Evolutionary conservation across 371 early-diverging fungal species (phyloP).

Genomic region (Mortierella polycephala): DNA sequence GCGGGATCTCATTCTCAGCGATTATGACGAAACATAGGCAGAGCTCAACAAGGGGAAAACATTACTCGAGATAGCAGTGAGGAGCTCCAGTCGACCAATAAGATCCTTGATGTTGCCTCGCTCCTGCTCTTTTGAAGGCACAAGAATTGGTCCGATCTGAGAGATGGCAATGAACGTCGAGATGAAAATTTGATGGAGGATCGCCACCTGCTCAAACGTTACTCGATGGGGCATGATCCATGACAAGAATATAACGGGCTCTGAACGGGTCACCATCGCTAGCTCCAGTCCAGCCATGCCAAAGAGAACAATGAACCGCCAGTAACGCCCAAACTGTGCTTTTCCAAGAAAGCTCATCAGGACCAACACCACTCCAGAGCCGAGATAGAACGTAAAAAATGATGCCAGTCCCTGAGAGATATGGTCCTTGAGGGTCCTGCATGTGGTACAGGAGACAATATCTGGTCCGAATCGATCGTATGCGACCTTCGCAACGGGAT

Average conservation of each 20-base stretch:
- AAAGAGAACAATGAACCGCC: constrained; percentile 64
- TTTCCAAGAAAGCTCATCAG: constrained; percentile 64
- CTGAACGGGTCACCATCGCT: constrained; percentile 55
- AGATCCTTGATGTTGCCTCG: constrained; percentile 38
- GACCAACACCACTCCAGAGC: constrained; percentile 56
- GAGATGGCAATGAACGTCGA: constrained; percentile 64
- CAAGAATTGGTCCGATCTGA: constrained; percentile 71
- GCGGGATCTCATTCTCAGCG: neutral
- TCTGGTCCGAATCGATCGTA: constrained; percentile 71
- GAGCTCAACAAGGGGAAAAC: neutral
- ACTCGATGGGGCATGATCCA: constrained; percentile 59
- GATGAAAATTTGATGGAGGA: constrained; percentile 68
- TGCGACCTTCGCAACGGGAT: constrained; percentile 61
- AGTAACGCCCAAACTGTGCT: constrained; percentile 68
- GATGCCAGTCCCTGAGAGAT: constrained; percentile 40
- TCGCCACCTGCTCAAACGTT: constrained; percentile 60
- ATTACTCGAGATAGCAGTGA: constrained; percentile 53
- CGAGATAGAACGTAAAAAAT: constrained; percentile 59
- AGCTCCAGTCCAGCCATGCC: constrained; percentile 61
- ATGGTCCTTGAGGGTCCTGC: constrained; percentile 61
- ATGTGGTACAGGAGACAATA: constrained; percentile 55
- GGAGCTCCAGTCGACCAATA: constrained; percentile 55
- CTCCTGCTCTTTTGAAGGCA: constrained; percentile 50
- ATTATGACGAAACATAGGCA: neutral
- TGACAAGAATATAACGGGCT: constrained; percentile 38